Base-by-base conservation (phyloP, 2,329 filamentous ascomycete genomes). In the Penicillium sp. region DNA sequence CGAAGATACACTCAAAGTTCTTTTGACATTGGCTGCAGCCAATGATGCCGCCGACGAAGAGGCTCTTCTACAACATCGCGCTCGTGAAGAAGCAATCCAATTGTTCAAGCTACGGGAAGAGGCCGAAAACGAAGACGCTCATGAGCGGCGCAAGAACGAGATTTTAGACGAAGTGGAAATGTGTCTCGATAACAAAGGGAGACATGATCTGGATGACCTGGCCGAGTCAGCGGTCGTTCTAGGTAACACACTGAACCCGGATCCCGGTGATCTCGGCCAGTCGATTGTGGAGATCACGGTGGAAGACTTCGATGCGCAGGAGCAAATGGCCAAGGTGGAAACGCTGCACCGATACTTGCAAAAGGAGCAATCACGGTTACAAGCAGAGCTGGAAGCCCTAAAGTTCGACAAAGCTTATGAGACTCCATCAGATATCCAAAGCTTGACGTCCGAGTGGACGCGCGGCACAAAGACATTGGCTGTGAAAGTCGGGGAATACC, bases 371-470 rank as follows among this genome's bases (percentile, higher is more conserved):
- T 67, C 68, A 11, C 50, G 57, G 13, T 48, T 74, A 36, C 62
- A 62, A 31, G 28, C 53, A 10, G 65, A 71, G 40, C 48, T 72
- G 38, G 53, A 68, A 13, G 58, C 64, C 2, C 63, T 72, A 28
- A 70, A 59, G 31, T 64, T 64, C 11, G 56, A 74, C 40, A 54
- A 63, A 24, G 63, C 63, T 46, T 87, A 82, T 62, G 77, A 81
- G 14, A 79, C 82, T 0, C 71, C 83, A 0, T 64, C 81, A 0
- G 76, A 84, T 55, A 73, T 92, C 3, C 81, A 83, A 10, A 83
- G 84, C 58, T 81, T 86, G 58, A 92, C 90, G n/a, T 78, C 86
- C 4, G 87, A 94, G 45, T 82, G 88, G 71, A 84, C 86, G 57
- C 84, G 88, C 48, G 84, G 80, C 50, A 82, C 87, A 44, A 90